Conservation (phyloP, 805 yeast genomes). For the Candida montana region DNA sequence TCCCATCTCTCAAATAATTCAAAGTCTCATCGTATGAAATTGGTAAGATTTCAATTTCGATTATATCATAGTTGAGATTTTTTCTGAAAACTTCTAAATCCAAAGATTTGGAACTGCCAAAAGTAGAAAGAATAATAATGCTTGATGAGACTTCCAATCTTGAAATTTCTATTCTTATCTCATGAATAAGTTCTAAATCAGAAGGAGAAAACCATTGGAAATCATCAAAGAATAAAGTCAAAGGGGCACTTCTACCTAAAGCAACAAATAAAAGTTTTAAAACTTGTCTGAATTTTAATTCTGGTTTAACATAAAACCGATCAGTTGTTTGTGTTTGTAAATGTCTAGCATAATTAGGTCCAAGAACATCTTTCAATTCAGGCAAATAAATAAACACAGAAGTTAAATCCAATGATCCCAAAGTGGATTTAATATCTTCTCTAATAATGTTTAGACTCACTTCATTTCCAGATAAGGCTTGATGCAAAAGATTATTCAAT, state of each 20-base stretch:
- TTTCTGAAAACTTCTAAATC: slow-evolving; percentile 13
- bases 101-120: slow-evolving; percentile 12
- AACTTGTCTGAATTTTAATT: slow-evolving; percentile 36
- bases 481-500: slow-evolving; percentile 34
- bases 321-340: slow-evolving; percentile 17
- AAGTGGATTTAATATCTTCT: slow-evolving; percentile 31
- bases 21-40: slow-evolving; percentile 5
- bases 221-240: slow-evolving; percentile 43
- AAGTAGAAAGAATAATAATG: slow-evolving; percentile 24
- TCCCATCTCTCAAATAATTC: slow-evolving; percentile 5
- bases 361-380: slow-evolving; percentile 38
- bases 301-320: slow-evolving; percentile 28
- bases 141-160: slow-evolving; percentile 21
- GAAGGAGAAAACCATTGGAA: slow-evolving; percentile 37
- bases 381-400: slow-evolving; percentile 39
- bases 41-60: slow-evolving; percentile 18
- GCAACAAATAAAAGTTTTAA: slow-evolving; percentile 38
- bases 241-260: slow-evolving; percentile 33
- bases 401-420: slow-evolving; percentile 36
- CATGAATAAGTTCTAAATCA: slow-evolving; percentile 25
- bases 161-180: slow-evolving; percentile 23
- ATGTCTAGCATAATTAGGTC: slow-evolving; percentile 32
- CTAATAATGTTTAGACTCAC: slow-evolving; percentile 36
- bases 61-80: slow-evolving; percentile 16
- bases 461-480: slow-evolving; percentile 35